Evolutionary conservation across 768 basidiomycete species (phyloP), one percentile per base, ranked within the genome.

Genomic region (Hygrophorus russula): DNA sequence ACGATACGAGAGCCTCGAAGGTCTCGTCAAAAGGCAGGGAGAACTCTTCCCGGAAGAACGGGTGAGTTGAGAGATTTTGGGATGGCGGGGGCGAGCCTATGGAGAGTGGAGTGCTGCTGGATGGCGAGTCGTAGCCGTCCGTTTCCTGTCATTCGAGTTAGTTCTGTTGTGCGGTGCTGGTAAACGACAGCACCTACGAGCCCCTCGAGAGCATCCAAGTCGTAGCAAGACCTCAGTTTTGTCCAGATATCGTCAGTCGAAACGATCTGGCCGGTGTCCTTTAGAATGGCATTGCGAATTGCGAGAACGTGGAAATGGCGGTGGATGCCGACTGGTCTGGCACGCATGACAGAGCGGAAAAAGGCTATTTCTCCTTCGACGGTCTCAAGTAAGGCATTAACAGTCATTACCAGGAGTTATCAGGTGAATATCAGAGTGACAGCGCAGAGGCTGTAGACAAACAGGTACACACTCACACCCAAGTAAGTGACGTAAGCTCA

Each of bases 351-450:
- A 5, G 84, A 82, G 39, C 82, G 76, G 57, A 91, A 90, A 62
- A 92, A 83, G 7, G 83, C 71, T 37, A 89, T 85, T 59, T 92
- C 89, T 32, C 89, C 89, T 51, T 81, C 77, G 42, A 87, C 74
- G 5, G 74, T 78, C 55, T 80, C 71, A 32, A 91, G 75, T 55
- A 82, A 80, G 17, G 61, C 24, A 42, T n/a, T 28, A 33, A 10
- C 48, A 37, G 18, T 39, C 47, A 27, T 53, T 54, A 34, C 53
- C 46, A 40, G 50, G 51, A 35, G 51, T 45, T 51, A 57, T 56
- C 39, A 34, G 13, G 43, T 11, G 11, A n/a, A 28, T 24, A 29
- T 19, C 17, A 10, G 37, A 39, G 8, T 8, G 24, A 24, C 37
- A 37, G 37, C 19, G 18, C 20, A 27, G 13, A 19, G 14, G 20